A percentile compares a stretch with the other conserved stretches of the same genome.
Conservation (phyloP, 2,329 filamentous ascomycete genomes). For the Pyrenochaeta sp. region DNA sequence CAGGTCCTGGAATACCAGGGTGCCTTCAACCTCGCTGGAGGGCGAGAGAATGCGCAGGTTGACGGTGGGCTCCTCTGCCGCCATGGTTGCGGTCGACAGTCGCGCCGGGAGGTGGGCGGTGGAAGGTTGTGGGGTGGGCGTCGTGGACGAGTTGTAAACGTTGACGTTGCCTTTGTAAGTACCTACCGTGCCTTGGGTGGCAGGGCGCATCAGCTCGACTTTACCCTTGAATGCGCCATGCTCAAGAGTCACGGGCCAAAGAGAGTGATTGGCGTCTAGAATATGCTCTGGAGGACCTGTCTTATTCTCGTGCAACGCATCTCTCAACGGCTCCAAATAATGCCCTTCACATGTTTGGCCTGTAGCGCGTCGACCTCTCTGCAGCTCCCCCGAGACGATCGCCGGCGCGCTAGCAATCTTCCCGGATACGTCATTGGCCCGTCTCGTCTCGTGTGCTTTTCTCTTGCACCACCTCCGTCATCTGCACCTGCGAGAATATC, state of each 20-base stretch:
- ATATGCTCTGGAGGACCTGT: no score
- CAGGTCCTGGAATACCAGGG: conserved; percentile 39
- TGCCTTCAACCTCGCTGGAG: conserved; percentile 46
- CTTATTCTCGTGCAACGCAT: background rate
- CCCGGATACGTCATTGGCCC: conserved; percentile 36
- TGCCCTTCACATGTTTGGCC: background rate
- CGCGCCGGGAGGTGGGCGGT: conserved; percentile 1
- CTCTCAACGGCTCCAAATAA: background rate
- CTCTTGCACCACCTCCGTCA: conserved; percentile 17
- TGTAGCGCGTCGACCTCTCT: background rate
- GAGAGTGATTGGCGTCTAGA: no score
- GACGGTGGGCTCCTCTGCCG: conserved; percentile 28
- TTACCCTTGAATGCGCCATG: no score
- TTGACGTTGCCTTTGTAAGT: conserved; percentile 44
- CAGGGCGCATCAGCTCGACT: no score
- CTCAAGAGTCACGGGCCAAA: no score
- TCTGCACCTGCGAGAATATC: no score
- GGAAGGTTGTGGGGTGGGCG: conserved; percentile 8
- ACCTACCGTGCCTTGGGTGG: no score
- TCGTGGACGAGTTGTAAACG: conserved; percentile 26
- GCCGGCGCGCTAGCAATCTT: conserved; percentile 22
- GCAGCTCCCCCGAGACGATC: conserved; percentile 17
- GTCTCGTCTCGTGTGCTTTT: conserved; percentile 23
- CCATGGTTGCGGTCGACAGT: conserved; percentile 28
- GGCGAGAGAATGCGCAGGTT: conserved; percentile 51